phyloP scores from a whole-genome alignment of 2,329 filamentous ascomycete species.

The Fusarium robinianum region DNA sequence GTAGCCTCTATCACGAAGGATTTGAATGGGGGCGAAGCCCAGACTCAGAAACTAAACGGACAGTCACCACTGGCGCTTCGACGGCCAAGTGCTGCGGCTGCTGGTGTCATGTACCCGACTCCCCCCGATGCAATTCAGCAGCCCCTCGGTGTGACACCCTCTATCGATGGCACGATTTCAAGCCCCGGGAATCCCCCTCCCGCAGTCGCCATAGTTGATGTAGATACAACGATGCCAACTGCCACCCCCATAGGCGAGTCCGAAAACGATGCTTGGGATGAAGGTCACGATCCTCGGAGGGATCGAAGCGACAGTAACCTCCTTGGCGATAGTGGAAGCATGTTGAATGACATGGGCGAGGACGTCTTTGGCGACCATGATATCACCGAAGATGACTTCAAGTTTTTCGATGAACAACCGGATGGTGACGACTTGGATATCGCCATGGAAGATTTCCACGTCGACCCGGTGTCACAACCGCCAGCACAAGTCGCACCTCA shows the following conservation, averaged over 20 bases:
- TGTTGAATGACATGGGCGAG: slow-evolving; percentile 71
- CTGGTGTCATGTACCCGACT: slow-evolving; percentile 70
- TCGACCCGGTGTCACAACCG: slow-evolving; percentile 12
- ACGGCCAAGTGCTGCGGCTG: slow-evolving; percentile 52
- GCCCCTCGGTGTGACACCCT: slow-evolving; percentile 57
- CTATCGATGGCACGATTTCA: slow-evolving; percentile 58
- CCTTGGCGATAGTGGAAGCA: slow-evolving; percentile 57
- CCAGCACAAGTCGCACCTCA: slow-evolving; percentile 13
- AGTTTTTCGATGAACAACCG: slow-evolving; percentile 74
- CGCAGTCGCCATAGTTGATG: slow-evolving; percentile 39
- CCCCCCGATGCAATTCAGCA: slow-evolving; percentile 69
- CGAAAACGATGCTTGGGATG: slow-evolving; percentile 41
- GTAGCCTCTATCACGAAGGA: slow-evolving; percentile 49
- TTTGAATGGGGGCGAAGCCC: slow-evolving; percentile 48
- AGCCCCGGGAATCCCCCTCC: slow-evolving; percentile 56
- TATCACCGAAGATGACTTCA: slow-evolving; percentile 83
- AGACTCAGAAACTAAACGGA: slow-evolving; percentile 50
- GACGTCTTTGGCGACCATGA: slow-evolving; percentile 74
- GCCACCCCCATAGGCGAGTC: slow-evolving; percentile 26
- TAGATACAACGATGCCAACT: slow-evolving; percentile 32
- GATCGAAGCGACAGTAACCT: slow-evolving; percentile 50
- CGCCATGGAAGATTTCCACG: slow-evolving; percentile 34
- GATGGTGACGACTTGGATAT: slow-evolving; percentile 47
- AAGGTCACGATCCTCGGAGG: slow-evolving; percentile 49
- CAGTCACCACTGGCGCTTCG: slow-evolving; percentile 58